Base-by-base conservation (phyloP, 2,329 filamentous ascomycete genomes). In the Arthroderma sp. region DNA sequence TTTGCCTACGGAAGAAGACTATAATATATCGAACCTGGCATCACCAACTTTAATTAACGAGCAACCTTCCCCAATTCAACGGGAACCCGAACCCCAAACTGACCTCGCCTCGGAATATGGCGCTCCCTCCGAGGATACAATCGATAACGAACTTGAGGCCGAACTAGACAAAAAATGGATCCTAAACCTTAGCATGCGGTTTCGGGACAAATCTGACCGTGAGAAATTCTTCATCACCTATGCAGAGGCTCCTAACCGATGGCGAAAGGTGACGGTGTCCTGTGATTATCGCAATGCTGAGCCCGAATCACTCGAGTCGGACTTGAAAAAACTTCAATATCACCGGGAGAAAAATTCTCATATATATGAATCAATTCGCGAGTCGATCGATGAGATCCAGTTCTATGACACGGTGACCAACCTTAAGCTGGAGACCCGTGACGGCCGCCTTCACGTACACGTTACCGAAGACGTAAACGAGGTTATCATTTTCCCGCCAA, bases 181-280 rank as follows among this genome's bases (percentile, higher is more conserved):
- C 60, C 77, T 98, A 64, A 98, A 98, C 67, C 79, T 97, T 60
- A 96, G 90, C 72, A 96, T 98, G 93, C 90, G 95, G 71, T 98
- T 96, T 71, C 83, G 91, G 59, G 93, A 98, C 73, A 85, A 86
- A 66, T 94, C 91, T 11, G 87, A 88, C 65, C 82, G 91, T 44
- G 93, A 98, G 71, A 98, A 98, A 71, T 97, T 97, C 76, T 98
- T 97, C 70, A 85, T 98, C 61, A 97, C 93, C 0, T 98, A 88
- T 69, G 88, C 90, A 52, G 86, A 95, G 69, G 80, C 81, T 52
- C 84, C 88, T 3, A 86, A 82, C 61, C 77, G 82, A 60, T 95
- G 91, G 88, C 83, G 89, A 57, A 81, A 91, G 54, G 86, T 98
- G 54, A 97, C 93, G 2, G 84, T 98, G 31, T 96, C 93, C 0